Conservation (phyloP, 164 flowering plant species). For the Dillenia turbinata region DNA sequence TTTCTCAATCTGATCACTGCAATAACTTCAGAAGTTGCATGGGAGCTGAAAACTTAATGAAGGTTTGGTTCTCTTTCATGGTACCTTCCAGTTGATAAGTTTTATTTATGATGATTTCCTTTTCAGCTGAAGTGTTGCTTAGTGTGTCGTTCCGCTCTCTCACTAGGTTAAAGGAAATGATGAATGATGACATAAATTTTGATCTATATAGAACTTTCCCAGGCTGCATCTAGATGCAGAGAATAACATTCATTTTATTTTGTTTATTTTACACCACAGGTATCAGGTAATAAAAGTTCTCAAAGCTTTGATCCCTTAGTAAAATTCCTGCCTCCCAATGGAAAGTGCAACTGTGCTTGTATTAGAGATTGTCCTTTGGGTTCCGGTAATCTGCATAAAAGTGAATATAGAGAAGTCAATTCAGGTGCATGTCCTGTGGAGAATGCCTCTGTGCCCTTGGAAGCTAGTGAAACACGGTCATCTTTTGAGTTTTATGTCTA, state of each 20-base stretch:
- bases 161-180: neutral
- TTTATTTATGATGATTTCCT: neutral
- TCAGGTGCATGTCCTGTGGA: conserved; percentile 14
- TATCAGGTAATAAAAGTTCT: conserved; percentile 5
- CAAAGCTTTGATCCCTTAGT: neutral
- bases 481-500: conserved; percentile 48
- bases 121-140: neutral
- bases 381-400: conserved; percentile 3
- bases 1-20: conserved; percentile 2
- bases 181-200: too few species aligned
- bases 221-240: neutral
- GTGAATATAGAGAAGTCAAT: conserved; percentile 1
- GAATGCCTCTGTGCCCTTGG: conserved; percentile 11
- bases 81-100: neutral
- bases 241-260: neutral
- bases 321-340: too few species aligned
- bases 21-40: conserved; percentile 3
- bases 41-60: conserved; percentile 6
- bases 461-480: conserved; percentile 10
- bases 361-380: conserved; percentile 1
- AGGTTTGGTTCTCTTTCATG: conserved; percentile 14
- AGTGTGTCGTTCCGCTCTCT: neutral
- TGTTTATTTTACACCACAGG: conserved; percentile 5
- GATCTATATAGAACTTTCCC: too few species aligned
- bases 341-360: neutral